A percentile compares a stretch with the other conserved stretches of the same genome.
phyloP scores from a whole-genome alignment of 2,329 filamentous ascomycete genomes.

The Diaporthe ampelina region DNA sequence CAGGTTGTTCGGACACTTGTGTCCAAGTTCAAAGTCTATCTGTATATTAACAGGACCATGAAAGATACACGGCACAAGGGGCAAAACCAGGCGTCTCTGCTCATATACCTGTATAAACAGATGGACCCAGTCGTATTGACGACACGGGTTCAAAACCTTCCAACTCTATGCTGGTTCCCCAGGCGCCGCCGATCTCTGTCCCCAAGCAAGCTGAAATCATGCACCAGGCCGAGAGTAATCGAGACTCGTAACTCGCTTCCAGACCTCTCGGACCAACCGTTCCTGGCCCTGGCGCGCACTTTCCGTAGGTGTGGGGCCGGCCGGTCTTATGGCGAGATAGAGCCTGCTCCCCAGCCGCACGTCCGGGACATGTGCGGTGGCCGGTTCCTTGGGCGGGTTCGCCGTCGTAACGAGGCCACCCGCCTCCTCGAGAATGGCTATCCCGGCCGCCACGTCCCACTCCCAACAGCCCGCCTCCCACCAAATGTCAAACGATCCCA shows the following conservation, averaged over 20 bases:
- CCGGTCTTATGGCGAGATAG: constrained; percentile 79
- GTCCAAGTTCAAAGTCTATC: constrained; percentile 2
- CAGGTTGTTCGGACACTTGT: neutral
- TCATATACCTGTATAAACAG: constrained; percentile 40
- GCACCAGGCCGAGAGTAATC: constrained; percentile 77
- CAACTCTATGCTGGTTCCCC: constrained; percentile 30
- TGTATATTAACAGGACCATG: constrained; percentile 33
- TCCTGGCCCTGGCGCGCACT: constrained; percentile 78
- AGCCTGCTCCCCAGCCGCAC: constrained; percentile 75
- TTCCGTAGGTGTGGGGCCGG: constrained; percentile 72
- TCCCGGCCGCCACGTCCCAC: constrained; percentile 84
- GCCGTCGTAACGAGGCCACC: constrained; percentile 81
- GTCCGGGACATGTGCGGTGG: constrained; percentile 69
- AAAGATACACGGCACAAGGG: constrained; percentile 33
- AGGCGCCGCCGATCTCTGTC: neutral
- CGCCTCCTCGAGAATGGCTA: constrained; percentile 80
- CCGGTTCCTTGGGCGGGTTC: constrained; percentile 74
- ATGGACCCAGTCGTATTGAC: constrained; percentile 19
- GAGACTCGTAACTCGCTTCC: constrained; percentile 75
- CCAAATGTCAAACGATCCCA: constrained; percentile 84
- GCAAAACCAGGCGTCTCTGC: constrained; percentile 24
- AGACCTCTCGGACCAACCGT: constrained; percentile 78
- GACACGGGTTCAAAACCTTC: constrained; percentile 18
- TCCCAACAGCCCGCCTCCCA: constrained; percentile 89
- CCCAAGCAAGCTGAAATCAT: constrained; percentile 45